Base-by-base conservation (phyloP, 768 basidiomycete species). In the Pleurotus salmoneostramineus region DNA sequence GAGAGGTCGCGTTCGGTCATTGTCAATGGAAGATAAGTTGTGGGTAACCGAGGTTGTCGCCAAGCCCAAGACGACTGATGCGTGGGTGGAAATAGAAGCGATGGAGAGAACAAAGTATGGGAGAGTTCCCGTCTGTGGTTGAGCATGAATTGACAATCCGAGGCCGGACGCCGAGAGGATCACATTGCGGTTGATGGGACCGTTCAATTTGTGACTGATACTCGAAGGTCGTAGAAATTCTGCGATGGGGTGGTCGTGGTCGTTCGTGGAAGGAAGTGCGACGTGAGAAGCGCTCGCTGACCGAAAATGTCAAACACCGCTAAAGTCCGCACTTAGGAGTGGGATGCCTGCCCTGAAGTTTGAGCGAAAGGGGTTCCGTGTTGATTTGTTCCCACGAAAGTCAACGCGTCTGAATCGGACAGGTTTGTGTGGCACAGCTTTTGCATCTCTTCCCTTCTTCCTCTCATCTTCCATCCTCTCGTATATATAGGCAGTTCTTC, bases 361-460 rank as follows among this genome's bases (percentile, higher is more conserved):
- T 42, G 4, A 31, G 40, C 40, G 7, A n/a, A 55, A 55, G 52
- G 52, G 40, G 52, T 37, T 55, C 52, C 52, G 52, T 17, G n/a
- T 40, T 3, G 35, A 21, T 35, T 3, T n/a, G 8, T 55, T 55
- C 40, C 40, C 40, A 55, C 52, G 52, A 40, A 43, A 40, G 36
- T 40, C 52, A 55, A 31, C 40, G 52, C 52, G 52, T 43, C 52
- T 55, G 52, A 55, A 55, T 55, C 52, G 52, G 52, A 55, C 40
- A 55, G 37, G 37, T 43, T 55, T 55, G 6, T 36, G 40, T 3
- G 34, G 27, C 27, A 49, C 21, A 27, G 21, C 21, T 27, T 27
- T 27, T 27, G 27, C 48, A 21, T 8, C 7, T 32, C 35, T 55
- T 31, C 37, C 21, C 36, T 27, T 55, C 40, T 33, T 55, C 14